Evolutionary conservation across 1,284 basidiomycete species (phyloP), one percentile per base, ranked within the genome.

Genomic region (Tylopilus microsporus): DNA sequence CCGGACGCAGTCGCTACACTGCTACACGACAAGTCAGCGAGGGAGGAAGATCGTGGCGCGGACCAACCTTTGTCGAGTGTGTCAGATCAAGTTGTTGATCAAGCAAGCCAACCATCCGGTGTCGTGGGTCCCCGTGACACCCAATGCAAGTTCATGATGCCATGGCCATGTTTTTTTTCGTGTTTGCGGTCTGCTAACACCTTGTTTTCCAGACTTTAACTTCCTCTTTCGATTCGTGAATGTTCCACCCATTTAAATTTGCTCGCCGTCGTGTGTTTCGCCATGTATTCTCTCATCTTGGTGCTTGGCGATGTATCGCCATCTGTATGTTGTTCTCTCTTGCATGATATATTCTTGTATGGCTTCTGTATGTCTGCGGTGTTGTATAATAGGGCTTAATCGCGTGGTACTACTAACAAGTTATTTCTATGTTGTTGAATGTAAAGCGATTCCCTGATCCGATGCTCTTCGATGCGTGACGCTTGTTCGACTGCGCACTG

Each of bases 71-170:
- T 73, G 69, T 49, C 67, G 71, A 3, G 54, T 69, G 19, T 70
- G 71, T 34, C 69, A 70, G 57, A 73, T 73, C 67, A 73, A 73
- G 57, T 15, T 70, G 42, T 60, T 73, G 61, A 63, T 70, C 32
- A 69, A 62, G 34, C 47, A 68, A 19, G 61, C 62, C 19, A n/a
- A 60, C 13, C 53, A 60, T 9, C 69, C 68, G 0, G 61, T 69
- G 1, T 46, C 37, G 21, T 73, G 69, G 69, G 51, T 70, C 45
- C 19, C 42, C 5, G 60, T 65, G 32, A 13, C 64, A 5, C 48
- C 57, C n/a, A 59, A 61, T 36, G 66, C 60, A 21, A 52, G 66
- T 62, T 15, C 49, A 25, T 25, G 25, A 25, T 25, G 25, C 25
- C 25, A 25, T 25, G 25, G 25, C 25, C 25, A 25, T 25, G 25